Base-by-base conservation (phyloP, 441 rosid genomes). In the Metrosideros polymorpha region DNA sequence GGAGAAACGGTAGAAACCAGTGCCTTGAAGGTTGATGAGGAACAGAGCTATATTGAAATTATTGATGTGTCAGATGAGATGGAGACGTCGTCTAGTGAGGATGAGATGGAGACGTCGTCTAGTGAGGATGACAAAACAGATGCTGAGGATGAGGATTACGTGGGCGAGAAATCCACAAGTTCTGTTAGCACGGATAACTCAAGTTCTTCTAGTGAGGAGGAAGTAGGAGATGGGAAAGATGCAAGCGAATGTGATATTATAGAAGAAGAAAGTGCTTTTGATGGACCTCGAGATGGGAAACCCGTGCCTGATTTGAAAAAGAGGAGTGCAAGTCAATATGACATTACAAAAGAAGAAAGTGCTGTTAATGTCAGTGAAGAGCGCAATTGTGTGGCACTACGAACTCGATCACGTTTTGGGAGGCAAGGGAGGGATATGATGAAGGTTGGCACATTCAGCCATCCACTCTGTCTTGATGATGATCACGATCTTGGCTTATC, bases 341-440 rank as follows among this genome's bases (percentile, higher is more conserved):
- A 66, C 45, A 19, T 35, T 66, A 66, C 12, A 35, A 45, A 66
- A 66, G 77, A 35, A 66, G 77, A 66, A 63, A 66, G 77, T 39
- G 27, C 45, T 35, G 52, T 54, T 59, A 25, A 32, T 85, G 54
- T 45, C 6, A 3, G 54, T 30, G 43, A n/a, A 19, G 12, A 45
- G 84, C 22, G 7, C 49, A 61, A 52, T 61, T 85, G 82, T 30
- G 89, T 87, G 86, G 89, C 87, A 7, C 75, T 54, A 82, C 83
- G 84, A 39, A 88, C 86, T 43, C 77, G 89, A 83, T 88, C 91
- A 83, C 88, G 29, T 15, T 25, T 54, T 51, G 63, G 51, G 27
- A 71, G 79, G 79, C 79, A 71, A 39, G 54, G 32, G 9, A 35
- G 55, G 29, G 84, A 75, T 56, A 85, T 54, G 35, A 56, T 27